These are phyloP conservation scores for Neofusicoccum laricinum DNA, from an alignment of 2,329 filamentous ascomycete genomes.

Conservation along the genomic window DNA sequence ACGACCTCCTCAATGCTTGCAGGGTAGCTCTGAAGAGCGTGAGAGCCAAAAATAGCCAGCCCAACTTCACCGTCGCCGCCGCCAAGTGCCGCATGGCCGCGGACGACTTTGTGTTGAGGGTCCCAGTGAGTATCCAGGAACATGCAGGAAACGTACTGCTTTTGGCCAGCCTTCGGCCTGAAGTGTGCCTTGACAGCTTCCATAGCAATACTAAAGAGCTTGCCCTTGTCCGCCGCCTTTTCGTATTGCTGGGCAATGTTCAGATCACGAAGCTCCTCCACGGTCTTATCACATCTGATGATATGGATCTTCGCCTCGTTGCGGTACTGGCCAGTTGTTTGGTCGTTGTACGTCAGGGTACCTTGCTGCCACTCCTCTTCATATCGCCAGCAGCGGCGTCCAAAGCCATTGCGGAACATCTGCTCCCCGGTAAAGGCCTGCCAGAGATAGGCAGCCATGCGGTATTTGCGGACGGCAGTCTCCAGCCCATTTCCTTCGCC, in stretches of 20 bases:
- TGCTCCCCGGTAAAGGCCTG: constrained; percentile 96
- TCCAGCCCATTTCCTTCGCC: constrained; percentile 80
- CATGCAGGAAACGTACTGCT: constrained; percentile 82
- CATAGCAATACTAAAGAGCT: constrained; percentile 72
- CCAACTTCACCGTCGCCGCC: constrained; percentile 70
- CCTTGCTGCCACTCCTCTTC: constrained; percentile 94
- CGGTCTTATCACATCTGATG: constrained; percentile 77
- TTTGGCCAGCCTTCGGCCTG: constrained; percentile 69
- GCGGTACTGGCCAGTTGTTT: constrained; percentile 68
- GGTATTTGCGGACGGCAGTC: constrained; percentile 80
- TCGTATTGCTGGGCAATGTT: constrained; percentile 75
- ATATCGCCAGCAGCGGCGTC: constrained; percentile 80
- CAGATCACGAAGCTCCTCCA: constrained; percentile 76
- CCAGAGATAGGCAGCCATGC: constrained; percentile 95
- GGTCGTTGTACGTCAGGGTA: constrained; percentile 73
- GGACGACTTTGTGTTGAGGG: constrained; percentile 63
- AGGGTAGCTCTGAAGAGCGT: constrained; percentile 88
- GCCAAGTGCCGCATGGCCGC: constrained; percentile 81
- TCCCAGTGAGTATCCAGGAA: constrained; percentile 91
- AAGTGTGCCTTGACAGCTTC: constrained; percentile 79
- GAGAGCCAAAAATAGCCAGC: constrained; percentile 87
- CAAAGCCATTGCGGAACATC: constrained; percentile 86
- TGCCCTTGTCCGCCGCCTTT: constrained; percentile 65
- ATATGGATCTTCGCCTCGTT: constrained; percentile 90
- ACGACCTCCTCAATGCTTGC: constrained; percentile 85